A percentile compares a stretch with the other conserved stretches of the same genome.
phyloP scores from a whole-genome alignment of 2,329 filamentous ascomycete genomes.

The Meredithiella fracta region DNA sequence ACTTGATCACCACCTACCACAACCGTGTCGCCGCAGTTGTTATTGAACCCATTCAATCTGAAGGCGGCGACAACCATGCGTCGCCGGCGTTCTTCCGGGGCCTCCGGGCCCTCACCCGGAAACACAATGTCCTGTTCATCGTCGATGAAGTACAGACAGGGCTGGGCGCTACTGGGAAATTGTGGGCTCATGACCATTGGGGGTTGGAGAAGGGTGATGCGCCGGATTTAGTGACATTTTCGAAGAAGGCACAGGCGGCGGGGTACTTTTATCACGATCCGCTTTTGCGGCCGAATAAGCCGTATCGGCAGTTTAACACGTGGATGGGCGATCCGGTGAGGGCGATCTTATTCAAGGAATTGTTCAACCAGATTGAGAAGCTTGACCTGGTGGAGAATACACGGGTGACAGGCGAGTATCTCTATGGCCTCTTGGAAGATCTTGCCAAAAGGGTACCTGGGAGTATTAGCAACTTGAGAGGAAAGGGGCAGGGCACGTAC shows the following conservation, averaged over 20 bases:
- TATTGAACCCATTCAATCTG: constrained; percentile 67
- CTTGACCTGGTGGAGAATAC: constrained; percentile 68
- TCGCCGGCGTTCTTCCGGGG: constrained; percentile 63
- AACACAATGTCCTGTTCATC: constrained; percentile 55
- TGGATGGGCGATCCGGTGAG: constrained; percentile 75
- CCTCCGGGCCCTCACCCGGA: constrained; percentile 54
- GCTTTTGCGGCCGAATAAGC: constrained; percentile 61
- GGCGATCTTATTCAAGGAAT: constrained; percentile 60
- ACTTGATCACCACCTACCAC: constrained; percentile 49
- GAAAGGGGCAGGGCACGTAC: constrained; percentile 79
- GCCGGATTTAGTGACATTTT: constrained; percentile 78
- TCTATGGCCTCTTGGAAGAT: constrained; percentile 51
- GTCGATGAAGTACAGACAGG: constrained; percentile 76
- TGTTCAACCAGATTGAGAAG: constrained; percentile 59
- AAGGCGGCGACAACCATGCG: constrained; percentile 73
- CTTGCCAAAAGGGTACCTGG: constrained; percentile 56
- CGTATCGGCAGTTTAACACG: constrained; percentile 76
- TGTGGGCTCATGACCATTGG: constrained; percentile 84
- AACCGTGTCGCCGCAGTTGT: constrained; percentile 58
- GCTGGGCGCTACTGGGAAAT: constrained; percentile 69
- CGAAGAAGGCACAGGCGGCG: constrained; percentile 72
- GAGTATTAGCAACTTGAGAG: constrained; percentile 68
- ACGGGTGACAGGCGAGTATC: constrained; percentile 59
- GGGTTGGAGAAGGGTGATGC: constrained; percentile 39
- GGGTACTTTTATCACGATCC: constrained; percentile 69